A percentile compares a stretch with the other conserved stretches of the same genome.
phyloP scores from a whole-genome alignment of 495 filamentous ascomycete species.

The Lichina pygmaea region DNA sequence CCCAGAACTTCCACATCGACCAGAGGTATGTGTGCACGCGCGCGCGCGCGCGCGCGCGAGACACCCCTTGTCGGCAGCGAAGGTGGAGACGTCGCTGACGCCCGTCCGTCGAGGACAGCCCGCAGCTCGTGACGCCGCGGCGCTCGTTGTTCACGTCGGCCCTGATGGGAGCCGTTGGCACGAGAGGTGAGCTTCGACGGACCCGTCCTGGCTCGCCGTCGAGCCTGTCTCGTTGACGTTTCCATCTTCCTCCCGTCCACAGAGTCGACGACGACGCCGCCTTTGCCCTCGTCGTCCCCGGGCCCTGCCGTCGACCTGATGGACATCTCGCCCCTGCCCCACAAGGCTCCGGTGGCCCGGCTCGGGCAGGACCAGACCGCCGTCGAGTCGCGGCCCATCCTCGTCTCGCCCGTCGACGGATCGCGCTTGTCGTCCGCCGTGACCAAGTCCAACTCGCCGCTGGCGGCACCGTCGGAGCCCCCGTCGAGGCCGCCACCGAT shows the following conservation, averaged over 20 bases:
- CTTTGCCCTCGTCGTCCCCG: slow-evolving; percentile 61
- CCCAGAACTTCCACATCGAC: slow-evolving; percentile 88
- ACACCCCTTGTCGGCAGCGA: background rate
- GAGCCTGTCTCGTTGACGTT: background rate
- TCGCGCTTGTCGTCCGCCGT: background rate
- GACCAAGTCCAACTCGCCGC: background rate
- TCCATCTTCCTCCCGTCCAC: background rate
- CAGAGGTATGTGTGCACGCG: slow-evolving; percentile 34
- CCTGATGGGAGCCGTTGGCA: slow-evolving; percentile 36
- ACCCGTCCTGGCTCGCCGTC: background rate
- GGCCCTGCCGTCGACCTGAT: slow-evolving; percentile 48
- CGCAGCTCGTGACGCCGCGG: slow-evolving; percentile 71
- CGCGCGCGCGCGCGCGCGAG: background rate
- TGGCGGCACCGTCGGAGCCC: background rate
- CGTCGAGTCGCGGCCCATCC: slow-evolving; percentile 5
- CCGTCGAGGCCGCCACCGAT: background rate
- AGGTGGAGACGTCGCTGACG: background rate
- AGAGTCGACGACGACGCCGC: slow-evolving; percentile 64
- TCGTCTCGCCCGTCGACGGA: background rate
- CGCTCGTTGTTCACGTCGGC: slow-evolving; percentile 76
- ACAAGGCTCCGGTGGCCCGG: slow-evolving; percentile 44
- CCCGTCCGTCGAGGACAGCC: slow-evolving; percentile 24
- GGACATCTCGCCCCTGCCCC: slow-evolving; percentile 86
- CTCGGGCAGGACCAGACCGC: slow-evolving; percentile 11
- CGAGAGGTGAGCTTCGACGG: slow-evolving; percentile 34